Percentiles rank a stretch among this genome's conserved stretches.
phyloP scores from a whole-genome alignment of 2,329 filamentous ascomycete genomes.

The Kalaharituber pfeilii region DNA sequence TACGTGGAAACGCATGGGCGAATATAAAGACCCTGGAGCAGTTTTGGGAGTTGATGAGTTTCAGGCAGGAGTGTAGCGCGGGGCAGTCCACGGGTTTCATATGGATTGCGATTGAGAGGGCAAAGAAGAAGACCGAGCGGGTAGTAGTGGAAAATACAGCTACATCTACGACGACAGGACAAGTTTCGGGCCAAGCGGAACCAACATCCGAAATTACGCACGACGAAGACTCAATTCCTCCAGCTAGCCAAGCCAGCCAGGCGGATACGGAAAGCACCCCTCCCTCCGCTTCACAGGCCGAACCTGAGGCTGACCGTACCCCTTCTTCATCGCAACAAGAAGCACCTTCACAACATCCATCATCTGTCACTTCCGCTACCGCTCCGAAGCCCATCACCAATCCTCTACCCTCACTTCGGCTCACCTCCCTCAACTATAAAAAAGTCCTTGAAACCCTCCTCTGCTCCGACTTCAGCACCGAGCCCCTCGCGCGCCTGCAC shows the following conservation, averaged over 20 bases:
- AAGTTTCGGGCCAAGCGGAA: background rate
- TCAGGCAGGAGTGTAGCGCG: conserved; percentile 84
- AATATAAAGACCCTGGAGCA: conserved; percentile 69
- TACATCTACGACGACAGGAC: background rate
- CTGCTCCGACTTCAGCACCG: conserved; percentile 53
- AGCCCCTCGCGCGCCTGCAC: conserved; percentile 27
- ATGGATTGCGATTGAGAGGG: conserved; percentile 63
- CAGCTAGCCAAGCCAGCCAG: conserved; percentile 2
- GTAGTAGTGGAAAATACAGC: conserved; percentile 5
- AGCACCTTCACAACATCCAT: background rate
- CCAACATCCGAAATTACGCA: background rate
- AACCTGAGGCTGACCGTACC: background rate
- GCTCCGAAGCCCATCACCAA: conserved; percentile 30
- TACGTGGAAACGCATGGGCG: conserved; percentile 52
- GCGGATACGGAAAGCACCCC: background rate
- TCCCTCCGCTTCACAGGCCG: background rate
- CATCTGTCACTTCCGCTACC: background rate
- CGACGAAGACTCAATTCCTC: background rate
- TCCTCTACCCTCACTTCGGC: conserved; percentile 29
- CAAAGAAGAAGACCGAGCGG: background rate
- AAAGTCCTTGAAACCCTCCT: background rate
- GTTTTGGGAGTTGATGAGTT: conserved; percentile 99
- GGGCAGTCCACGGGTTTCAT: conserved; percentile 85
- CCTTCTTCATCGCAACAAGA: conserved; percentile 23
- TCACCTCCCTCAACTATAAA: background rate